Base-by-base conservation (phyloP, 257 asterid species). In the Nicotiana attenuata region DNA sequence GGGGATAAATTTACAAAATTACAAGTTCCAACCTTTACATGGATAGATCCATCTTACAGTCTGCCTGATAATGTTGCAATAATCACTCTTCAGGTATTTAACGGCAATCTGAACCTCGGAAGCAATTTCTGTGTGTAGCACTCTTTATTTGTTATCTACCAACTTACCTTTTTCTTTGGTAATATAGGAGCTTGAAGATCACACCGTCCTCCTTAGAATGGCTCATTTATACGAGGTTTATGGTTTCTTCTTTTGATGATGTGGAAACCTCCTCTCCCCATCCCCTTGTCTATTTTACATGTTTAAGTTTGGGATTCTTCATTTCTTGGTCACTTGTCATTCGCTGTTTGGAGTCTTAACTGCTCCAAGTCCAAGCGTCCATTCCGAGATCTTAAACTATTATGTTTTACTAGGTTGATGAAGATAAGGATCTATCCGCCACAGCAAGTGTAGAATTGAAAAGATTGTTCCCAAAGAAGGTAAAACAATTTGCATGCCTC, bases 141-240 rank as follows among this genome's bases (percentile, higher is more conserved):
- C 22, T n/a, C 35, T 20, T 20, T 28, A 68, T 47, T 3, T 20
- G 29, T 22, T 66, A 59, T 20, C 66, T 26, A 7, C 35, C 22
- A 16, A 22, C 59, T 57, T 59, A 45, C 13, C 63, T 76, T 45
- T 29, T 38, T 79, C 82, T 33, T 80, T 52, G 64, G 76, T 63
- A 82, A 83, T 87, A 81, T 89, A 94, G 99, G 98, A 92, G 88
- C 97, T 94, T 73, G 92, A 90, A 81, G 92, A 91, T 17, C 89
- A 92, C 60, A 84, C 77, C 5, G 94, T 90, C 60, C 92, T 96
- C 68, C 89, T 96, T 41, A 98, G 99, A 0, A 85, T 96, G 89
- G 98, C 98, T 26, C 99, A 96, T 89, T 77, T 96, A 89, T 96
- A 91, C 64, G 99, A 96, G 99, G 98, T 96, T 88, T 65, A 15